Conservation (phyloP, 257 asterid species). For the Penstemon newberryi region DNA sequence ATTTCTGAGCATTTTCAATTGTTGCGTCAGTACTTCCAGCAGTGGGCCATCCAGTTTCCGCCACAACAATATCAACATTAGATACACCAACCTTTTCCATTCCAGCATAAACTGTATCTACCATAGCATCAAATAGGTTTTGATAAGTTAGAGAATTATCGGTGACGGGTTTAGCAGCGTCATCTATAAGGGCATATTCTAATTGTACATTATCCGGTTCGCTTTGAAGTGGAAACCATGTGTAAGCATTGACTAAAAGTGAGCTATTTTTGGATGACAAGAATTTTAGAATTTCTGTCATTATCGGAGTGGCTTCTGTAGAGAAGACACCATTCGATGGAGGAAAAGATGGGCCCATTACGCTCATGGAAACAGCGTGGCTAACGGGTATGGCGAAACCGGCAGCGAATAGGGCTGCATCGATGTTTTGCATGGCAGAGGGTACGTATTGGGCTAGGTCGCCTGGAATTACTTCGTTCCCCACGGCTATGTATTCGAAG, state of each 20-base stretch:
- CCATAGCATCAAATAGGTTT: conserved; percentile 45
- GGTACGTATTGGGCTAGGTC: too few species aligned
- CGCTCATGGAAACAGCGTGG: too few species aligned
- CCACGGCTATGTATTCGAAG: too few species aligned
- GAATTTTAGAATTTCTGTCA: conserved; percentile 26
- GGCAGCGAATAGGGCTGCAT: too few species aligned
- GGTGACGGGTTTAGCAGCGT: neutral
- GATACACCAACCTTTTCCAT: conserved; percentile 38
- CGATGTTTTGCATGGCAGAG: too few species aligned
- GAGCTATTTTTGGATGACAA: conserved; percentile 30
- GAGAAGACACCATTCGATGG: conserved; percentile 38
- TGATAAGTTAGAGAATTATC: conserved; percentile 25
- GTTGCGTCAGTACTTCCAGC: too few species aligned
- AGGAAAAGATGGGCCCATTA: conserved; percentile 36
- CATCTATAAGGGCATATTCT: conserved; percentile 35
- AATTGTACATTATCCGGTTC: conserved; percentile 31
- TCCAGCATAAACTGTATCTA: conserved; percentile 43
- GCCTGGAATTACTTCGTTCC: too few species aligned
- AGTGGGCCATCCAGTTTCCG: too few species aligned
- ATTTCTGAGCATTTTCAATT: too few species aligned
- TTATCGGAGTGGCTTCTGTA: neutral
- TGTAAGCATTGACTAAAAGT: conserved; percentile 39
- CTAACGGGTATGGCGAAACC: too few species aligned
- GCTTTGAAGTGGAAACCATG: conserved; percentile 36
- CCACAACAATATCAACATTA: conserved; percentile 2